Evolutionary conservation across 192 early-diverging fungal species (phyloP).

Genomic region (Nowakowskiella sp.): DNA sequence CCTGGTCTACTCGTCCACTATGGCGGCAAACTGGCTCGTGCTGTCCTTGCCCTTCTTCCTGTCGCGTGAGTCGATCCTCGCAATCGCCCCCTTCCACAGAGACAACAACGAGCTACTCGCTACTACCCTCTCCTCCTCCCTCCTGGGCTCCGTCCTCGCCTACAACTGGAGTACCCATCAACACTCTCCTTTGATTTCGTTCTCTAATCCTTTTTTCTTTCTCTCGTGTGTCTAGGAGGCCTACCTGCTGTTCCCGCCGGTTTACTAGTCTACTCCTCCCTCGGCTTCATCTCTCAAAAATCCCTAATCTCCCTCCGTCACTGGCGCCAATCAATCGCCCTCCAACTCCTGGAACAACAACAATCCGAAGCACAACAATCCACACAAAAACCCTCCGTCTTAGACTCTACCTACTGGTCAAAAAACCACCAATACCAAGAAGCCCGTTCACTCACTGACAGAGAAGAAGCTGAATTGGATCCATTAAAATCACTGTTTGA

Average conservation of each 20-base stretch:
- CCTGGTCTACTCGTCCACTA: too few species aligned
- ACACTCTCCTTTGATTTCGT: neutral
- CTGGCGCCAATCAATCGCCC: neutral
- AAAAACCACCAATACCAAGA: neutral
- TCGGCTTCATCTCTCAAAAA: neutral
- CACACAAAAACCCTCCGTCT: neutral
- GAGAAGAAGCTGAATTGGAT: neutral
- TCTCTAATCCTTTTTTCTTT: neutral
- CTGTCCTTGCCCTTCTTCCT: constrained; percentile 32
- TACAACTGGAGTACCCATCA: constrained; percentile 24
- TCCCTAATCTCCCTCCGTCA: neutral
- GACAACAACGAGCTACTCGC: constrained; percentile 36
- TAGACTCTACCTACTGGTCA: neutral
- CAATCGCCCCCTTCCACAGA: too few species aligned
- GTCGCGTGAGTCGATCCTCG: too few species aligned
- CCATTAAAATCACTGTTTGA: neutral
- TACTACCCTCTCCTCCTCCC: constrained; percentile 13
- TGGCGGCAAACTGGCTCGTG: constrained; percentile 35
- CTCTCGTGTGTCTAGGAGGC: neutral
- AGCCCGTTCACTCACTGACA: neutral
- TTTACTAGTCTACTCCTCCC: neutral
- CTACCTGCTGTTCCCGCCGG: neutral
- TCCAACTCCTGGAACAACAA: neutral
- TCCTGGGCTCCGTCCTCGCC: constrained; percentile 28
- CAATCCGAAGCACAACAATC: neutral